phyloP scores from a whole-genome alignment of 2,329 filamentous ascomycete genomes.

The Xylariaceae sp. region DNA sequence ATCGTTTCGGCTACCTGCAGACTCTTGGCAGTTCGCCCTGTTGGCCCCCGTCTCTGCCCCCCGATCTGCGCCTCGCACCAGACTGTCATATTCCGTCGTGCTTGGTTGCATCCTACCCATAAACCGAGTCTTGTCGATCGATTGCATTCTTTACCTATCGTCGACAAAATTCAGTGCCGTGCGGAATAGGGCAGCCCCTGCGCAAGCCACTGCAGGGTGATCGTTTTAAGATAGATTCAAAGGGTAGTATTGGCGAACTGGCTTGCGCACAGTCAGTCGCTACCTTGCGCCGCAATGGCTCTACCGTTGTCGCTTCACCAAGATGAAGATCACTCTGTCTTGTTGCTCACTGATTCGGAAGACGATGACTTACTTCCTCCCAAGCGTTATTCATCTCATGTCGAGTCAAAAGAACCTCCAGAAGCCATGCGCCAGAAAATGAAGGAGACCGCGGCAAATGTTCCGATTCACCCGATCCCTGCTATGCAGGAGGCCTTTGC shows the following conservation, averaged over 20 bases:
- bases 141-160: neutral
- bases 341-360: slow-evolving; percentile 31
- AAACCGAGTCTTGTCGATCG: neutral
- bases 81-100: neutral
- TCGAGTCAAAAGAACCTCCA: slow-evolving; percentile 18
- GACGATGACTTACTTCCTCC: slow-evolving; percentile 28
- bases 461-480: slow-evolving; percentile 64
- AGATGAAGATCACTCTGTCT: slow-evolving; percentile 30
- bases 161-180: too few species aligned
- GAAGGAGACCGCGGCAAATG: slow-evolving; percentile 32
- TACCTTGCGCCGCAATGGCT: slow-evolving; percentile 23
- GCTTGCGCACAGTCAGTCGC: slow-evolving; percentile 1
- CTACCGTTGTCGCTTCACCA: slow-evolving; percentile 29
- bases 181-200: too few species aligned
- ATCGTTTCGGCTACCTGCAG: slow-evolving; percentile 24
- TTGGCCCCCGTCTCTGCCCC: slow-evolving; percentile 11
- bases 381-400: slow-evolving; percentile 17
- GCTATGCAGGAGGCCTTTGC: slow-evolving; percentile 79
- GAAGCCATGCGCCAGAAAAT: slow-evolving; percentile 29
- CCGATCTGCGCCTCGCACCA: neutral
- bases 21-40: slow-evolving; percentile 20
- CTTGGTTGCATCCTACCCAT: slow-evolving; percentile 7
- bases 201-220: too few species aligned
- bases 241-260: neutral
- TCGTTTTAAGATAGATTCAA: neutral